Evolutionary conservation across 257 asterid genomes (phyloP).

Genomic region (Datura wrightii): DNA sequence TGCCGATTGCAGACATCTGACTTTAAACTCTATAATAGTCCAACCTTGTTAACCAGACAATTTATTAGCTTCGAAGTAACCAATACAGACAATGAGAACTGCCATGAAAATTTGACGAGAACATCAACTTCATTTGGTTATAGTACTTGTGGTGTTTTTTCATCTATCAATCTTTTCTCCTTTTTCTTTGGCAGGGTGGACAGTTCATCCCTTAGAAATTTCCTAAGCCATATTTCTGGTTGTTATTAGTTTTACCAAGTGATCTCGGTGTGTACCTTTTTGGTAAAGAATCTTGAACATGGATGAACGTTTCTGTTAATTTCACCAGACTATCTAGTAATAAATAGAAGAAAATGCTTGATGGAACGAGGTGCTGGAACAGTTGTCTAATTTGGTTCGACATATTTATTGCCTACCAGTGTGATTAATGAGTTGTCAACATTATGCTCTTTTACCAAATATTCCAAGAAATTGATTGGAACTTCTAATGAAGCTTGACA

Average conservation of each 20-base stretch:
- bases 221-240: conserved; percentile 2
- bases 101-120: conserved; percentile 5
- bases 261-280: neutral
- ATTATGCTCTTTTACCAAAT: conserved; percentile 13
- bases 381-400: neutral
- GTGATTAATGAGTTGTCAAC: conserved; percentile 7
- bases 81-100: neutral
- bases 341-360: conserved; percentile 20
- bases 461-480: neutral
- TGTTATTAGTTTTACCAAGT: neutral
- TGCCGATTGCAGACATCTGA: neutral
- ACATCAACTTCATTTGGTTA: conserved; percentile 18
- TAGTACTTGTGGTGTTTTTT: neutral
- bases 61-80: neutral
- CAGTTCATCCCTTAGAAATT: conserved; percentile 2
- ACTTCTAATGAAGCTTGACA: neutral
- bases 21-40: neutral
- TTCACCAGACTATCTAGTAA: neutral
- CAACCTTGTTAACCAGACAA: neutral
- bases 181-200: conserved; percentile 26
- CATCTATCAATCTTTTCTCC: neutral
- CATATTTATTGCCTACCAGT: conserved; percentile 5
- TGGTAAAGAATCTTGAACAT: conserved; percentile 7
- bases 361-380: neutral
- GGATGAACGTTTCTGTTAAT: neutral